phyloP scores from a whole-genome alignment of 257 asterid genomes.

The Gentiana straminea region DNA sequence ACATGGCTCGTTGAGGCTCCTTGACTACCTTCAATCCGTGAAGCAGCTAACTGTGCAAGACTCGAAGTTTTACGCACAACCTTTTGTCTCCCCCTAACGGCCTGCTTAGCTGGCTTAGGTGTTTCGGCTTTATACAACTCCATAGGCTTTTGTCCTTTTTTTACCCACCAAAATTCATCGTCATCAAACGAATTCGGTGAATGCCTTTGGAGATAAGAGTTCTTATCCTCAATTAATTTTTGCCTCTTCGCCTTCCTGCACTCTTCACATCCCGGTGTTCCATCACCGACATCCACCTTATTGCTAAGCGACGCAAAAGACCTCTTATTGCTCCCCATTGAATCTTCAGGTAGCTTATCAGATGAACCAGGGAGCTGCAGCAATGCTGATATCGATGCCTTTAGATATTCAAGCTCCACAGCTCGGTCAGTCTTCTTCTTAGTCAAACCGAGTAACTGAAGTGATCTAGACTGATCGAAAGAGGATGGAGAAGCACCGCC shows the following conservation, averaged over 20 bases:
- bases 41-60: conserved; percentile 90
- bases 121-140: conserved; percentile 75
- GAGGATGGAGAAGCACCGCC: conserved; percentile 41
- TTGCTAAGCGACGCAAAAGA: conserved; percentile 30
- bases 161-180: conserved; percentile 89
- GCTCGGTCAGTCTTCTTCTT: conserved; percentile 20
- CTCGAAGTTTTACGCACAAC: conserved; percentile 87
- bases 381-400: conserved; percentile 51
- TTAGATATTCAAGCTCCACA: conserved; percentile 60
- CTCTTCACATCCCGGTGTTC: conserved; percentile 88
- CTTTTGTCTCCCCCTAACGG: conserved; percentile 80
- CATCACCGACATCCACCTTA: conserved; percentile 50
- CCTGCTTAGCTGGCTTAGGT: conserved; percentile 76
- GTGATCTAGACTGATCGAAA: conserved; percentile 41
- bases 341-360: conserved; percentile 47
- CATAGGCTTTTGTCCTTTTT: conserved; percentile 55
- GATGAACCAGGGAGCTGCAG: conserved; percentile 43
- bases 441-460: conserved; percentile 27
- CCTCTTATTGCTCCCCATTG: conserved; percentile 41
- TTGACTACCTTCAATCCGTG: conserved; percentile 96
- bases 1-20: conserved; percentile 97
- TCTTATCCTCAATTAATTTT: conserved; percentile 60
- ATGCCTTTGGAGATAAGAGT: conserved; percentile 32
- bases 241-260: conserved; percentile 81
- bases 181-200: conserved; percentile 44